Evolutionary conservation across 2,329 filamentous ascomycete species (phyloP).

Genomic region (Trichoderma sp.): DNA sequence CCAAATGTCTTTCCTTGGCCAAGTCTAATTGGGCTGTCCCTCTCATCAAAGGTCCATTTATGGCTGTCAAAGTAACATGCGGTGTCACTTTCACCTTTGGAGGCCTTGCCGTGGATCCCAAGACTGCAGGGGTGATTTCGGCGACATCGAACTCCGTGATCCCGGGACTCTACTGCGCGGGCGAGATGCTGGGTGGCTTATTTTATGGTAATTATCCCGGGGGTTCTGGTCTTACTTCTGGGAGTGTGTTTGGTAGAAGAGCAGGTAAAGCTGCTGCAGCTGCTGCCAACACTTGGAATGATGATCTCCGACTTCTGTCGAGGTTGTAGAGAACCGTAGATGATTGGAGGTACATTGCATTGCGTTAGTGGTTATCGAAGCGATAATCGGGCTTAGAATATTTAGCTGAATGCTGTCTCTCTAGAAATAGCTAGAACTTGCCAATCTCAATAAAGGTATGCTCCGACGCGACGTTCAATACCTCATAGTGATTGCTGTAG

Average conservation of each 20-base stretch:
- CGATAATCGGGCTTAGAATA: not conserved
- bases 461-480: not conserved
- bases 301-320: not conserved
- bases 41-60: constrained; percentile 54
- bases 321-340: not conserved
- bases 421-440: not conserved
- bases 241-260: constrained; percentile 49
- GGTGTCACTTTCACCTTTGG: constrained; percentile 70
- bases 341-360: not conserved
- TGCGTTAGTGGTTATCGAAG: not conserved
- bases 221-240: constrained; percentile 59
- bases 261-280: constrained; percentile 38
- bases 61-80: constrained; percentile 55
- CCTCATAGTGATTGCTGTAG: too few relatives aligned
- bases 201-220: constrained; percentile 64
- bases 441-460: not conserved
- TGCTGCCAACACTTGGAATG: not conserved
- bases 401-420: not conserved
- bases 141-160: constrained; percentile 44
- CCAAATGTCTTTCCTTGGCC: constrained; percentile 41
- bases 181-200: constrained; percentile 65
- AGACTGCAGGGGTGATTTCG: constrained; percentile 52
- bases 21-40: constrained; percentile 68
- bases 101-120: constrained; percentile 54
- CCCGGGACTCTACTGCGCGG: constrained; percentile 56